Percentiles rank a stretch among this genome's conserved stretches.
Evolutionary conservation across 2,329 filamentous ascomycete species (phyloP).

Genomic region (Bipolaris zeicola): DNA sequence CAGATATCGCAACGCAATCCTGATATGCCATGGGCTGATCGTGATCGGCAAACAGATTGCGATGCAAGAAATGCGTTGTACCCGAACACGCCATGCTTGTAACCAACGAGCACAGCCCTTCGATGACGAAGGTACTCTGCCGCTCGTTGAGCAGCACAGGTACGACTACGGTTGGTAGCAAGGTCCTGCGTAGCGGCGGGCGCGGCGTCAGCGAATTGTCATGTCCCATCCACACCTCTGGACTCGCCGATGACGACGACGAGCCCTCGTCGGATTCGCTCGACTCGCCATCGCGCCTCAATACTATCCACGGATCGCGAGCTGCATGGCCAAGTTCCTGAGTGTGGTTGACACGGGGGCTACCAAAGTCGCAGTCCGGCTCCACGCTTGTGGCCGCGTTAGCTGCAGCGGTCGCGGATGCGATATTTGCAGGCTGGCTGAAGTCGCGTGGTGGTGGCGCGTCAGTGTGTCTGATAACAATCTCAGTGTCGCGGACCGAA

Average conservation of each 20-base stretch:
- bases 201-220: background rate
- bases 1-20: conserved; percentile 32
- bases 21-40: conserved; percentile 33
- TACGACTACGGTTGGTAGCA: conserved; percentile 12
- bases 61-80: conserved; percentile 32
- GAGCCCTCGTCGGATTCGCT: background rate
- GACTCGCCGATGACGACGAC: background rate
- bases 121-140: background rate
- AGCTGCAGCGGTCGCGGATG: background rate
- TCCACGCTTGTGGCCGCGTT: background rate
- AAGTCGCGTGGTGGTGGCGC: conserved; percentile 18
- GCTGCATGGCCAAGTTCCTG: background rate
- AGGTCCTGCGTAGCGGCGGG: background rate
- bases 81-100: conserved; percentile 31
- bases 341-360: background rate
- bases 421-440: conserved; percentile 4
- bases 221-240: background rate
- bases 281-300: background rate
- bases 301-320: background rate
- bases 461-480: conserved; percentile 30
- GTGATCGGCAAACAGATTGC: conserved; percentile 23
- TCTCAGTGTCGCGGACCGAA: conserved; percentile 26
- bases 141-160: background rate
- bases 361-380: background rate
- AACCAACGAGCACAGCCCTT: conserved; percentile 25